These are phyloP conservation scores for Cryphonectria naterciae DNA, from an alignment of 2,329 filamentous ascomycete species.

Conservation along the genomic window DNA sequence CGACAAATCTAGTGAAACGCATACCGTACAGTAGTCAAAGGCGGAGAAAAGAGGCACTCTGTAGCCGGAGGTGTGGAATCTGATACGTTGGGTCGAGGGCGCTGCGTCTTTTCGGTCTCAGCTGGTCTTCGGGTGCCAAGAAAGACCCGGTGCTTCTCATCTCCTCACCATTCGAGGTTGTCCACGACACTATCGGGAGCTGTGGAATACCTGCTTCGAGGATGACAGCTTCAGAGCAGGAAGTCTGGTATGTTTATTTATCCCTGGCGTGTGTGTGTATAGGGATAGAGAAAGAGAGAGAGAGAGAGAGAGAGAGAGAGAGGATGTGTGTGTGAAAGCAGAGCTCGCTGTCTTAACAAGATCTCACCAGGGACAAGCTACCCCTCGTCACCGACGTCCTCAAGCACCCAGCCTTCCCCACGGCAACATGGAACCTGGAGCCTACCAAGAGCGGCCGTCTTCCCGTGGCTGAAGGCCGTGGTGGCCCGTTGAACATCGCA, in stretches of 20 bases:
- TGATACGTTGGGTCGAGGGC: background rate
- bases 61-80: background rate
- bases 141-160: no score
- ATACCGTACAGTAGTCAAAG: background rate
- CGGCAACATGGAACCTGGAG: constrained; percentile 70
- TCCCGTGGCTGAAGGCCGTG: constrained; percentile 69
- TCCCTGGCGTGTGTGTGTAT: background rate
- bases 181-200: background rate
- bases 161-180: background rate
- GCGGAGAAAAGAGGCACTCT: background rate
- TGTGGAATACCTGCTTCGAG: background rate
- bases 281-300: no score
- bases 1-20: background rate
- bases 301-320: no score
- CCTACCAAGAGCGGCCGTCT: constrained; percentile 65
- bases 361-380: constrained; percentile 31
- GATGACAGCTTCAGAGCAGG: constrained; percentile 18
- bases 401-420: constrained; percentile 67
- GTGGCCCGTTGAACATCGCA: constrained; percentile 75
- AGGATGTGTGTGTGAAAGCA: background rate
- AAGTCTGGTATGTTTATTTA: constrained; percentile 19
- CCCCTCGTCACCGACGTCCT: constrained; percentile 61
- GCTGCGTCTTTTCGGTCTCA: background rate
- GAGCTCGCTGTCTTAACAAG: constrained; percentile 1
- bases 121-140: background rate